Conservation (phyloP, 805 yeast species). For the Candida xyloterini region DNA sequence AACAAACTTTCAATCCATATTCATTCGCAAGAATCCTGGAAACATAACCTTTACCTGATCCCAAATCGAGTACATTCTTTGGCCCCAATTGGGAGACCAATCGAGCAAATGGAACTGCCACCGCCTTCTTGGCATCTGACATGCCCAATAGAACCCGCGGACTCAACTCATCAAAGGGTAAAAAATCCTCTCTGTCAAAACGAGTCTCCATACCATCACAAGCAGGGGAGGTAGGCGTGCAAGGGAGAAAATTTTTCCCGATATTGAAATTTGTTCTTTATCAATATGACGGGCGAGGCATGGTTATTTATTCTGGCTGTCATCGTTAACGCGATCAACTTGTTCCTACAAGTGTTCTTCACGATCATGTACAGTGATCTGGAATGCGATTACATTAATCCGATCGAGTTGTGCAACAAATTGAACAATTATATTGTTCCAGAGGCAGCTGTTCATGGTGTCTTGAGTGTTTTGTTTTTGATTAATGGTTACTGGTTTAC, state of each 20-base stretch:
- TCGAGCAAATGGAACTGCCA: conserved; percentile 17
- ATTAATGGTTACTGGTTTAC: conserved; percentile 92
- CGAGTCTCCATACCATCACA: background rate
- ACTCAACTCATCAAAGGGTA: conserved; percentile 1
- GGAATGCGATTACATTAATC: conserved; percentile 95
- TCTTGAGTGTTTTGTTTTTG: conserved; percentile 66
- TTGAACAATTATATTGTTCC: conserved; percentile 87
- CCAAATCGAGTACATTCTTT: conserved; percentile 25
- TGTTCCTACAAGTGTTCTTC: conserved; percentile 91
- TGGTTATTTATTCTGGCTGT: conserved; percentile 75
- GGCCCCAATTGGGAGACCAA: conserved; percentile 4
- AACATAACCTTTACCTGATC: conserved; percentile 33
- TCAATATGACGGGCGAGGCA: conserved; percentile 31
- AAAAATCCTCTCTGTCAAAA: conserved; percentile 6
- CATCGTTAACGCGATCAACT: conserved; percentile 77
- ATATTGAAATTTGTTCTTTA: conserved; percentile 11
- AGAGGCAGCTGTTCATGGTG: conserved; percentile 81
- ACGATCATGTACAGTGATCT: conserved; percentile 93
- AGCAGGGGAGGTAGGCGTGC: conserved; percentile 7
- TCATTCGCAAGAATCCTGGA: conserved; percentile 24
- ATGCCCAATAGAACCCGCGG: conserved; percentile 16
- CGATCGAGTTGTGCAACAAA: conserved; percentile 92
- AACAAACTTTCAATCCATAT: conserved; percentile 16
- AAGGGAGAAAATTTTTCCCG: conserved; percentile 6
- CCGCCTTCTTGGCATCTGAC: conserved; percentile 11